Conservation (phyloP, 1,139 yeast genomes). For the Magnusiomyces fungicola region DNA sequence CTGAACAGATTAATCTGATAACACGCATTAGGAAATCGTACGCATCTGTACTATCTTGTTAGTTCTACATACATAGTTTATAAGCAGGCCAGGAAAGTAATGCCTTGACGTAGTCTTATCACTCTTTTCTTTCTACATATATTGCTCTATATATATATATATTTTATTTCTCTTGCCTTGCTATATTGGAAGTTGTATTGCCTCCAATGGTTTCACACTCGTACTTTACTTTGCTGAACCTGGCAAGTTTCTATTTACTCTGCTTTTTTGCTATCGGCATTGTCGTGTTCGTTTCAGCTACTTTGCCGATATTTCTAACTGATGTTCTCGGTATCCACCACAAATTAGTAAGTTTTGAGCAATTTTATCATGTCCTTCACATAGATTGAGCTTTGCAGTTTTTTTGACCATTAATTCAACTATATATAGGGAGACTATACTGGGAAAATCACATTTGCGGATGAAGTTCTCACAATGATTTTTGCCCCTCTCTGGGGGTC, state of each 20-base stretch:
- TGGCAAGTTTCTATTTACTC: constrained; percentile 26
- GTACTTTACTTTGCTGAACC: constrained; percentile 17
- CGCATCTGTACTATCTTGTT: too few relatives aligned
- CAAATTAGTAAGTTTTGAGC: constrained; percentile 29
- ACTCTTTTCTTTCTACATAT: too few relatives aligned
- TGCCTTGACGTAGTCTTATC: too few relatives aligned
- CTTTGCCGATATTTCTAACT: constrained; percentile 60
- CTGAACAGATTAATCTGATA: too few relatives aligned
- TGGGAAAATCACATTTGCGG: constrained; percentile 56
- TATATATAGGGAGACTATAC: constrained; percentile 49
- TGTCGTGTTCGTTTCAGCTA: constrained; percentile 58
- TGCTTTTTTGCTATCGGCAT: constrained; percentile 51
- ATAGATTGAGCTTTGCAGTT: not conserved
- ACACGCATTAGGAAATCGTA: too few relatives aligned
- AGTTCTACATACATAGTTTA: too few relatives aligned
- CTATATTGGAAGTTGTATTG: too few relatives aligned
- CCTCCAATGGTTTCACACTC: constrained; percentile 7
- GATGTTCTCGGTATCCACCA: constrained; percentile 45
- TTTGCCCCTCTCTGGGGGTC: constrained; percentile 62
- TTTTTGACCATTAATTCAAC: too few relatives aligned
- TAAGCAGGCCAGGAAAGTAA: too few relatives aligned
- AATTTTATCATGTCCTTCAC: not conserved
- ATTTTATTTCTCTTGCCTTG: too few relatives aligned
- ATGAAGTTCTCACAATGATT: constrained; percentile 49
- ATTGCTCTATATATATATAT: too few relatives aligned